Base-by-base conservation (phyloP, 176 grass and related monocot genomes). In the Stipa capillata region DNA sequence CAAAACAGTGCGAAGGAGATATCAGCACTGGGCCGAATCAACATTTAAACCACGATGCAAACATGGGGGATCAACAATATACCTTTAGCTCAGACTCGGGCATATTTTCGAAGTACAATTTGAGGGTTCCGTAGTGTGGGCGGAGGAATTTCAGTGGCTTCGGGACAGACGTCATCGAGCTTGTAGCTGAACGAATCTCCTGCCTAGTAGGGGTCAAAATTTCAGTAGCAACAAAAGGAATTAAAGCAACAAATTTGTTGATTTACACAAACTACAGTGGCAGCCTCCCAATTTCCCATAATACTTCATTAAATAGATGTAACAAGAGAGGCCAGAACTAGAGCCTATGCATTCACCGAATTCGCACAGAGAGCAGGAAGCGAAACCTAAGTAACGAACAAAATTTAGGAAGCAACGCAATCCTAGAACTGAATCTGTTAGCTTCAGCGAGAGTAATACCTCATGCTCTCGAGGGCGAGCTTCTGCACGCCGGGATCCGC, bases 391-490 rank as follows among this genome's bases (percentile, higher is more conserved):
- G n/a, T n/a, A 74, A 13, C 42, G 13, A 76, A 31, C 10, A 20
- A 0, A 40, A 82, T 28, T 49, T 20, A 0, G 43, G 10, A 4
- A n/a, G 8, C 2, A 43, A 69, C 8, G 8, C n/a, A 82, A 73
- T 23, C 17, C 45, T 57, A 39, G 23, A 65, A 75, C 17, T 27
- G 18, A 42, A 66, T 11, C 57, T 24, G 24, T 27, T 6, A 63
- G 57, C 27, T 57, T 49, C 20, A 17, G 25, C 25, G 29, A 24
- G 53, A 0, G 1, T 0, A 20, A 33, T 86, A 98, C 97, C 97
- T 95, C 97, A 99, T 99, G 72, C 92, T 91, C 86, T 96, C 90
- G n/a, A 99, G 88, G 18, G 90, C 97, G 17, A 99, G 86, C 75
- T 86, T 99, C 86, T 99, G 97, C 11, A 99, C 84, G 12, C 90